Base-by-base conservation (phyloP, 1,139 yeast species). In the Ashbya aceris region DNA sequence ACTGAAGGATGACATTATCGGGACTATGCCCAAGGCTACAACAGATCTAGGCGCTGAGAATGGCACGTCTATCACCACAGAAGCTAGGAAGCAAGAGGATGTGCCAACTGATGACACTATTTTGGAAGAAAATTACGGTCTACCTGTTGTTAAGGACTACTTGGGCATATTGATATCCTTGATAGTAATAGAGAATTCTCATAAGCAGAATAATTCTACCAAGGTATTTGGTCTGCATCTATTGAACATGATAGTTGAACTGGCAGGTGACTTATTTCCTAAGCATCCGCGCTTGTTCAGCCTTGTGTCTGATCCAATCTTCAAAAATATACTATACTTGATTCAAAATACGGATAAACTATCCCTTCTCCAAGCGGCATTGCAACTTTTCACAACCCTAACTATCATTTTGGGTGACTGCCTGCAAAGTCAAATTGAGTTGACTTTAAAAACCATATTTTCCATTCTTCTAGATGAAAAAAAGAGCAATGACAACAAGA, bases 201-300 rank as follows among this genome's bases (percentile, higher is more conserved):
- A 77, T 53, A 91, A 83, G 55, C 93, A 86, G 54, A 84, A 93
- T 52, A 96, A 89, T 58, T 74, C 86, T 30, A 82, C 96, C 1
- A 73, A 95, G 43, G 81, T 84, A 10, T 79, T 91, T 66, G 93
- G 96, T 0, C 66, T 93, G 30, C 74, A 79, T 36, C 71, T 91
- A 37, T 70, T 93, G 33, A 80, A 79, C 41, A 79, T 82, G 1
- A 85, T 94, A 1, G 72, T 91, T 43, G 97, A 91, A 60, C 81
- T 86, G 8, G 71, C 91, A 6, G 96, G 96, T 2, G 63, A 67
- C 36, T 74, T 73, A 33, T 71, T 91, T 41, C 76, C 83, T 1
- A 61, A 68, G 9, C 91, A 84, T 54, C 78, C 82, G 2, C 71
- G 83, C 2, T 66, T 89, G 40, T 71, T 86, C 57, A 73, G 73